Evolutionary conservation across 2,329 filamentous ascomycete species (phyloP).

Genomic region (Gnomoniopsis sp.): DNA sequence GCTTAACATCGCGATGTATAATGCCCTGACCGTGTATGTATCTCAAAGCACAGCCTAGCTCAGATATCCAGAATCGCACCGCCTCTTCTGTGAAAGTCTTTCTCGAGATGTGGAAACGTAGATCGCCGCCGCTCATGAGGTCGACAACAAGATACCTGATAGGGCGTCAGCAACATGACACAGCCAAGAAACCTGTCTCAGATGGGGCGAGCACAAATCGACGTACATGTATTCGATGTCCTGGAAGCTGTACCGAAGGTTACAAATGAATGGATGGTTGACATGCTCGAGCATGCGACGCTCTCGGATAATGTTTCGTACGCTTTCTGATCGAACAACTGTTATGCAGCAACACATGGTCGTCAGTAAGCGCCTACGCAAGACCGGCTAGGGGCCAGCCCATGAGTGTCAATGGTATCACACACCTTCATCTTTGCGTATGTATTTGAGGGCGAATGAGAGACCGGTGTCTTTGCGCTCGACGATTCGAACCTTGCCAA

Average conservation of each 20-base stretch:
- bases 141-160: conserved; percentile 93
- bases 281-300: conserved; percentile 96
- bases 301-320: conserved; percentile 96
- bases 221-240: conserved; percentile 97
- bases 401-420: neutral
- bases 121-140: conserved; percentile 94
- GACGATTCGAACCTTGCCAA: conserved; percentile 98
- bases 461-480: conserved; percentile 93
- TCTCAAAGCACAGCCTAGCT: conserved; percentile 84
- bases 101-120: conserved; percentile 95
- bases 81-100: conserved; percentile 98
- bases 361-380: conserved; percentile 3
- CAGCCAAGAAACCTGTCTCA: conserved; percentile 18
- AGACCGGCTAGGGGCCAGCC: neutral
- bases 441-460: conserved; percentile 96
- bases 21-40: conserved; percentile 86
- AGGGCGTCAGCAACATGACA: conserved; percentile 9
- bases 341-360: conserved; percentile 23
- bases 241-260: conserved; percentile 97
- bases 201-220: conserved; percentile 6
- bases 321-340: conserved; percentile 97
- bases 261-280: conserved; percentile 97
- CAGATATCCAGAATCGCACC: conserved; percentile 93
- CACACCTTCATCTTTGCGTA: conserved; percentile 95
- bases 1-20: conserved; percentile 88